Conservation (phyloP, 768 basidiomycete species). For the Ramaria sp. region DNA sequence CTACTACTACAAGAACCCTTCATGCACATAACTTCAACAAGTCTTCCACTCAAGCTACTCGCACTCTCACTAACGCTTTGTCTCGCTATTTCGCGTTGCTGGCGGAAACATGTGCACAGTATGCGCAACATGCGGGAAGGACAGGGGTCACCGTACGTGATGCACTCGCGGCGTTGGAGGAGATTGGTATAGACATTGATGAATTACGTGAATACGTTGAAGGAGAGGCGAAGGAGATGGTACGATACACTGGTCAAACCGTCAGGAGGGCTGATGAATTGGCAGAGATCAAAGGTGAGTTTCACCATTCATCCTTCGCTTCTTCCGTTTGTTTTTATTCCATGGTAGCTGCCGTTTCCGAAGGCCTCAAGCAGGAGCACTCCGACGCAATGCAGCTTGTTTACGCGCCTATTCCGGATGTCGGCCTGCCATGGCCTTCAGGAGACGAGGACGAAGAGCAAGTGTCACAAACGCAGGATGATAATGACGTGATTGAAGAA, state of each 20-base stretch:
- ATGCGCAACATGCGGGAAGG: conserved; percentile 68
- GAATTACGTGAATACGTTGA: conserved; percentile 58
- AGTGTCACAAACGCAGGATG: neutral
- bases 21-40: conserved; percentile 72
- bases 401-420: conserved; percentile 22
- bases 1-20: conserved; percentile 30
- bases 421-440: conserved; percentile 14
- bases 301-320: neutral
- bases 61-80: conserved; percentile 64
- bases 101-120: conserved; percentile 55
- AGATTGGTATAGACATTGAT: conserved; percentile 59
- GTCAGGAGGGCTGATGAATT: conserved; percentile 61
- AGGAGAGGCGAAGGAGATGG: conserved; percentile 59
- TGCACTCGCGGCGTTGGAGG: conserved; percentile 55
- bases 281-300: conserved; percentile 59
- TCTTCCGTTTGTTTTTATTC: conserved; percentile 17
- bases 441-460: conserved; percentile 18
- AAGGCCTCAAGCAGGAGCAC: conserved; percentile 43
- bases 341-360: conserved; percentile 40
- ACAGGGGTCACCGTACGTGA: conserved; percentile 46
- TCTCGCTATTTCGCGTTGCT: conserved; percentile 62
- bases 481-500: neutral
- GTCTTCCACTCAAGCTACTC: conserved; percentile 60
- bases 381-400: conserved; percentile 46
- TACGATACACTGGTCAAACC: conserved; percentile 54